A percentile compares a stretch with the other conserved stretches of the same genome.
Evolutionary conservation across 2,329 filamentous ascomycete species (phyloP).

Genomic region (Whalleya microplaca): DNA sequence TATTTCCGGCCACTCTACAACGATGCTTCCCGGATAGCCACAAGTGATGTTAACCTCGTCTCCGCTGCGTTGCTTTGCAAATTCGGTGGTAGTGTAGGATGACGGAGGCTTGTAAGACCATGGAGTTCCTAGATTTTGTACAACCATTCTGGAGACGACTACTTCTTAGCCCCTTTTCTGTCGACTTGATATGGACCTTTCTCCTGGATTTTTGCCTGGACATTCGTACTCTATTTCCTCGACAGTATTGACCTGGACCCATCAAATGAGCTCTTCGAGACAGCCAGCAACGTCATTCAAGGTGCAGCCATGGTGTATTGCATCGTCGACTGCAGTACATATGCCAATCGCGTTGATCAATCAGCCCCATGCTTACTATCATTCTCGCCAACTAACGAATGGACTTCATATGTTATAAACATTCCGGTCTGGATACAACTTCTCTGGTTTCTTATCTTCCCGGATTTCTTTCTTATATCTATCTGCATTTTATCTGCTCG

Average conservation of each 20-base stretch:
- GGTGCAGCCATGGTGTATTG: constrained; percentile 4
- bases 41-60: constrained; percentile 23
- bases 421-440: constrained; percentile 12
- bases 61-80: constrained; percentile 28
- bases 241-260: constrained; percentile 11
- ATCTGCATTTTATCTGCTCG: constrained; percentile 4
- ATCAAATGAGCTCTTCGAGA: constrained; percentile 4
- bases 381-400: constrained; percentile 20
- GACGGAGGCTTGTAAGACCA: constrained; percentile 13
- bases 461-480: constrained; percentile 29
- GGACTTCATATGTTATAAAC: constrained; percentile 14
- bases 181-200: background rate
- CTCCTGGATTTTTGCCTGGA: background rate
- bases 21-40: constrained; percentile 8
- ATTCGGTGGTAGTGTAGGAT: constrained; percentile 24
- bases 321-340: constrained; percentile 22
- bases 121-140: constrained; percentile 11
- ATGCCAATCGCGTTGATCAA: constrained; percentile 18
- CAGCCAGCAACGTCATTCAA: constrained; percentile 10
- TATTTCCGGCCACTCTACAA: constrained; percentile 11
- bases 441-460: constrained; percentile 11
- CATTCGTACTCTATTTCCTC: constrained; percentile 5
- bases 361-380: constrained; percentile 13
- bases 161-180: constrained; percentile 3
- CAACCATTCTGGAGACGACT: constrained; percentile 16